A percentile compares a stretch with the other conserved stretches of the same genome.
These are phyloP conservation scores for Fusarium stilboides DNA, from an alignment of 2,329 filamentous ascomycete species.

Conservation along the genomic window DNA sequence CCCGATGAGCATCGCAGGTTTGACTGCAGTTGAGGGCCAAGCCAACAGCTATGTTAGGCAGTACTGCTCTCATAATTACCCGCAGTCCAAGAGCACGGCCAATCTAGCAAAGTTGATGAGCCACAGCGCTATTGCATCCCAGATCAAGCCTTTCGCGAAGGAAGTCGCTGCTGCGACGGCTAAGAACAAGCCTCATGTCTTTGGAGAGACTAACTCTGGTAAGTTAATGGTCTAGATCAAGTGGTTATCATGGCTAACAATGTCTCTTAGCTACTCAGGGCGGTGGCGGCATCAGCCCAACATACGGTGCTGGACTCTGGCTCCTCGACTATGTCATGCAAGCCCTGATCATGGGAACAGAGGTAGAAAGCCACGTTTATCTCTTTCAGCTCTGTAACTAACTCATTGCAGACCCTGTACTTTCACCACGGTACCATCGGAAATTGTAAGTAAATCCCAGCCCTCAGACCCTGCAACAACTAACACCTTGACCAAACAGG, in stretches of 20 bases:
- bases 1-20: not conserved
- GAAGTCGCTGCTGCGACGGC: not conserved
- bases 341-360: not conserved
- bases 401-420: not conserved
- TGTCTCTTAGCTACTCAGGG: not conserved
- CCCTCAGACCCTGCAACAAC: not conserved
- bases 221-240: rapidly evolving
- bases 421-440: conserved; percentile 1
- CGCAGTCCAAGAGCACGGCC: not conserved
- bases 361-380: not conserved
- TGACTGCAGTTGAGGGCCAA: not conserved
- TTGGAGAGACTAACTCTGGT: not conserved
- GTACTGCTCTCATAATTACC: conserved; percentile 2
- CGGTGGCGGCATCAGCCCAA: not conserved
- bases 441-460: not conserved
- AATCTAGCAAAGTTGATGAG: not conserved
- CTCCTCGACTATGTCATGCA: conserved; percentile 1
- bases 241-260: not conserved
- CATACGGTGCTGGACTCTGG: not conserved
- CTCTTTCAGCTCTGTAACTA: not conserved
- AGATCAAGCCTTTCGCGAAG: not conserved
- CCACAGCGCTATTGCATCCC: not conserved
- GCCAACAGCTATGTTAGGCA: not conserved
- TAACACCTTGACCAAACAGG: not conserved
- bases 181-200: not conserved